Evolutionary conservation across 1,284 basidiomycete genomes (phyloP).

Genomic region (Psilocybe mexicana): DNA sequence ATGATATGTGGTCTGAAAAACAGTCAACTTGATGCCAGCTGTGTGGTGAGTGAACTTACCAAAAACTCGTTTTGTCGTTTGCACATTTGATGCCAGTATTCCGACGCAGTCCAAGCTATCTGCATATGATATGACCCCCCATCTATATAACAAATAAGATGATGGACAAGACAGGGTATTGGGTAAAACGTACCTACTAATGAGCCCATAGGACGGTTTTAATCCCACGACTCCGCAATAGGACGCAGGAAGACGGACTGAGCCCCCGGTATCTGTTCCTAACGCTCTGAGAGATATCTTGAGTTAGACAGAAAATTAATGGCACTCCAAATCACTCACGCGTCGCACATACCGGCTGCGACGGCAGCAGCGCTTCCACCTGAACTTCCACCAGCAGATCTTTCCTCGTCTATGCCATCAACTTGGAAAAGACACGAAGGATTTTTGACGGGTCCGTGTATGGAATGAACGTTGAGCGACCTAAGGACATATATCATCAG

Average conservation of each 20-base stretch:
- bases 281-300: conserved; percentile 61
- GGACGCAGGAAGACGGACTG: conserved; percentile 88
- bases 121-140: conserved; percentile 92
- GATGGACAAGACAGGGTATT: neutral
- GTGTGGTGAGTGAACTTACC: conserved; percentile 42
- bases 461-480: conserved; percentile 71
- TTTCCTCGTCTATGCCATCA: conserved; percentile 33
- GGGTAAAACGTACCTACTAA: conserved; percentile 64
- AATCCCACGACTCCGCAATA: conserved; percentile 93
- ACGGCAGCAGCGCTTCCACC: conserved; percentile 86
- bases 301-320: conserved; percentile 2
- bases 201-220: conserved; percentile 93
- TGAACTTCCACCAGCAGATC: conserved; percentile 83
- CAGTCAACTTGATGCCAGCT: neutral
- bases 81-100: conserved; percentile 63
- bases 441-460: conserved; percentile 79
- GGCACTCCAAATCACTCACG: conserved; percentile 48
- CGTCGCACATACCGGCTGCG: conserved; percentile 74
- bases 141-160: conserved; percentile 44
- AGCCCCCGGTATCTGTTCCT: conserved; percentile 95
- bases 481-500: conserved; percentile 37
- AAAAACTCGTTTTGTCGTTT: conserved; percentile 57
- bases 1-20: conserved; percentile 58
- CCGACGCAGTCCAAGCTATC: conserved; percentile 96
- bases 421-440: conserved; percentile 47